Evolutionary conservation across 345 rosid genomes (phyloP).

Genomic region (Dipteronia sinensis): DNA sequence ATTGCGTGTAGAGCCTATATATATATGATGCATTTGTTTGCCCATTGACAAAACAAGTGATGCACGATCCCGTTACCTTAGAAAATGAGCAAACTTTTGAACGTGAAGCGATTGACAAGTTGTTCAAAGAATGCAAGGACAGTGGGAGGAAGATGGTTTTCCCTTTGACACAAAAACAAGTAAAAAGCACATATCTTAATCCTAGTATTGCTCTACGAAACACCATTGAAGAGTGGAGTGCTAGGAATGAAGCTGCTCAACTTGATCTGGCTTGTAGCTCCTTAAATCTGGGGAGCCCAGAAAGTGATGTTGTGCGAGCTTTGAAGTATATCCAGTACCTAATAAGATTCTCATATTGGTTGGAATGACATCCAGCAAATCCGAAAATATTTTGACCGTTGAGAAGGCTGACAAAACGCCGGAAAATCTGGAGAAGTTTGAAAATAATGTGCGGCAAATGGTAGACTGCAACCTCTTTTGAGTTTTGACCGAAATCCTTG

Average conservation of each 20-base stretch:
- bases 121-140: constrained; percentile 77
- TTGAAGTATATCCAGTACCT: constrained; percentile 57
- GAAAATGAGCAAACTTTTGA: constrained; percentile 92
- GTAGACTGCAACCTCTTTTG: constrained; percentile 59
- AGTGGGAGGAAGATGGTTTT: constrained; percentile 60
- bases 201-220: constrained; percentile 82
- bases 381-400: constrained; percentile 30
- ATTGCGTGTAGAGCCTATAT: constrained; percentile 60
- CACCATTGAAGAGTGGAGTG: constrained; percentile 95
- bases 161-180: constrained; percentile 71
- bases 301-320: constrained; percentile 59
- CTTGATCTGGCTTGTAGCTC: constrained; percentile 81
- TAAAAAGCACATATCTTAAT: constrained; percentile 57
- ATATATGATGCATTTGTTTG: constrained; percentile 88
- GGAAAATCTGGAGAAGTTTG: constrained; percentile 11
- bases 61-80: constrained; percentile 79
- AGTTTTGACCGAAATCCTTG: constrained; percentile 71
- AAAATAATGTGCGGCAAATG: too few species aligned
- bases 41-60: constrained; percentile 88
- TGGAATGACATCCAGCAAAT: constrained; percentile 90
- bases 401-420: constrained; percentile 64
- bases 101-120: constrained; percentile 83
- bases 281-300: constrained; percentile 57
- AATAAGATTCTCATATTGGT: constrained; percentile 88
- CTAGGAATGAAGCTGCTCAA: constrained; percentile 83